These are phyloP conservation scores for Didymella keratinophila DNA, from an alignment of 2,329 filamentous ascomycete genomes.

Conservation along the genomic window DNA sequence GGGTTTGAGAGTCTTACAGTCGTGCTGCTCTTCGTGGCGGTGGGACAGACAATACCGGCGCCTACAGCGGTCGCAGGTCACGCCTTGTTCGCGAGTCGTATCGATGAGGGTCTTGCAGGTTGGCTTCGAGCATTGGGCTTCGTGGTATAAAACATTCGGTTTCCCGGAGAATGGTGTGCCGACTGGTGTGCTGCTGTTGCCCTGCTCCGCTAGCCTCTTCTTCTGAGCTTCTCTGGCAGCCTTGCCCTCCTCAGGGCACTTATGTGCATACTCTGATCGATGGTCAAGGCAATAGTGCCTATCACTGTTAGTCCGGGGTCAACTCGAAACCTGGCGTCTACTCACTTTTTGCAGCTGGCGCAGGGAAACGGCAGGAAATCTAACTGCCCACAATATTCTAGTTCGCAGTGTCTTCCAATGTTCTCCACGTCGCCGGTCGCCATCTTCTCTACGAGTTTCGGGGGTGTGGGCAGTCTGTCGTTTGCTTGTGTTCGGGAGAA, in stretches of 20 bases:
- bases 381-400: conserved; percentile 89
- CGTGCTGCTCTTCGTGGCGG: conserved; percentile 79
- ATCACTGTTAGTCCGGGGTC: conserved; percentile 29
- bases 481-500: not conserved
- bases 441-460: conserved; percentile 63
- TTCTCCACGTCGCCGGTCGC: conserved; percentile 75
- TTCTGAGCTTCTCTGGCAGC: not conserved
- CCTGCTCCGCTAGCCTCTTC: not conserved
- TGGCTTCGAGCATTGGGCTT: conserved; percentile 63
- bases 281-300: conserved; percentile 93
- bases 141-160: not conserved
- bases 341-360: conserved; percentile 76
- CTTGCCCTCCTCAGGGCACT: conserved; percentile 64
- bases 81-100: conserved; percentile 71
- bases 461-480: not conserved
- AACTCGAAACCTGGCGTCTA: not conserved
- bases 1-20: conserved; percentile 78
- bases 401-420: conserved; percentile 90
- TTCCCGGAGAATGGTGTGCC: not conserved
- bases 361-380: conserved; percentile 97
- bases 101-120: conserved; percentile 75
- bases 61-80: conserved; percentile 76
- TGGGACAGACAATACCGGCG: conserved; percentile 81
- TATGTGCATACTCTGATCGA: conserved; percentile 83
- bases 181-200: not conserved